Base-by-base conservation (phyloP, 305 asterid genomes). In the Ajuga reptans region DNA sequence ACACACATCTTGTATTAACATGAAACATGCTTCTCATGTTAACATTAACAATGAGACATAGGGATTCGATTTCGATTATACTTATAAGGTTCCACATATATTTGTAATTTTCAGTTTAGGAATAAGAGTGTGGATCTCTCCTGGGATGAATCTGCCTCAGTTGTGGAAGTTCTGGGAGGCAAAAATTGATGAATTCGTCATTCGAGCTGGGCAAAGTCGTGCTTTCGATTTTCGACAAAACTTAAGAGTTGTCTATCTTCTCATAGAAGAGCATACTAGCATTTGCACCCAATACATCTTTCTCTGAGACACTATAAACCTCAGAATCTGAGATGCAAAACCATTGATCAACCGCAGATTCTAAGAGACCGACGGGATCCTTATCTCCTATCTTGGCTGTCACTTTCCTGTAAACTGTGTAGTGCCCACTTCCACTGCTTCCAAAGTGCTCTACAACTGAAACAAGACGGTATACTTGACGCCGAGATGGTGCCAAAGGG, bases 401-500 rank as follows among this genome's bases (percentile, higher is more conserved):
- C 66, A 81, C 95, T 80, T 82, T 89, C 71, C 95, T 84, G 81
- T 84, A 88, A 62, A 92, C 92, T 3, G 79, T 87, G 85, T 92
- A 92, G 78, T 92, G 98, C 46, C 98, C 98, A 5, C 86, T 76
- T 75, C 88, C 89, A 21, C 84, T 85, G 37, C 60, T 75, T 46
- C 98, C 98, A 37, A 77, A 87, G 81, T 92, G 98, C 83, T 84
- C 87, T 47, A 92, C 95, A 5, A 87, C 95, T 5, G 98, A 88
- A 56, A 85, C 87, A 8, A 90, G 84, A 11, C 84, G 83, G 74
- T 92, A 92, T 18, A 41, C 73, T 42, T 81, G 83, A 54, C 10
- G 76, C 18, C 59, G 63, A 16, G 58, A n/a, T 16, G 69, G 72
- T 36, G 73, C 8, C 9, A 58, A 50, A 3, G 74, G 63, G 53